Conservation (phyloP, 306 rosid species). For the Heteromeles arbutifolia region DNA sequence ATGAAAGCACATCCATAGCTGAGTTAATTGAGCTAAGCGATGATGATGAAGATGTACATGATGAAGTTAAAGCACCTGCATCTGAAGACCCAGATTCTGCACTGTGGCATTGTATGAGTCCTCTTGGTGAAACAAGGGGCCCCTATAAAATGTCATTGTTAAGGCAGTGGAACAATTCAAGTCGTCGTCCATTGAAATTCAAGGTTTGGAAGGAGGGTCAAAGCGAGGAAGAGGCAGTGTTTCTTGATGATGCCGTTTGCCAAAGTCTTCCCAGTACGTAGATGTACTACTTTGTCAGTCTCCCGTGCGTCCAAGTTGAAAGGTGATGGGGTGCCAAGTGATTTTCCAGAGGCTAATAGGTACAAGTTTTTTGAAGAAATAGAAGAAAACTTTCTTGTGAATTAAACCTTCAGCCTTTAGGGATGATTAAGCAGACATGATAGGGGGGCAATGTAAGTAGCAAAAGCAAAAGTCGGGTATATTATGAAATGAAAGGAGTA, state of each 20-base stretch:
- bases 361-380: neutral
- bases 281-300: neutral
- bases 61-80: neutral
- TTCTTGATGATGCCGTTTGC: slow-evolving; percentile 41
- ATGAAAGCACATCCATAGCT: slow-evolving; percentile 10
- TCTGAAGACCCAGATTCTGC: slow-evolving; percentile 26
- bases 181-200: slow-evolving; percentile 20
- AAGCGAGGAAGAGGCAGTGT: slow-evolving; percentile 46
- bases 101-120: slow-evolving; percentile 40
- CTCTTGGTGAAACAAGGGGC: slow-evolving; percentile 43
- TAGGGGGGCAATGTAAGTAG: neutral
- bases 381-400: neutral
- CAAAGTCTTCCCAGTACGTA: slow-evolving; percentile 8
- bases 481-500: no score
- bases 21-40: slow-evolving; percentile 8
- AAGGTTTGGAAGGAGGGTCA: slow-evolving; percentile 63
- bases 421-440: neutral
- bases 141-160: slow-evolving; percentile 44
- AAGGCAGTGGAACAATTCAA: slow-evolving; percentile 38
- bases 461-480: neutral
- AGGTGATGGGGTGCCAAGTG: neutral
- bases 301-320: neutral
- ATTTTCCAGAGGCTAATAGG: neutral
- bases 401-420: neutral
- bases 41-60: slow-evolving; percentile 9